These are phyloP conservation scores for Thelonectria blattea DNA, from an alignment of 2,329 filamentous ascomycete genomes.

Conservation along the genomic window DNA sequence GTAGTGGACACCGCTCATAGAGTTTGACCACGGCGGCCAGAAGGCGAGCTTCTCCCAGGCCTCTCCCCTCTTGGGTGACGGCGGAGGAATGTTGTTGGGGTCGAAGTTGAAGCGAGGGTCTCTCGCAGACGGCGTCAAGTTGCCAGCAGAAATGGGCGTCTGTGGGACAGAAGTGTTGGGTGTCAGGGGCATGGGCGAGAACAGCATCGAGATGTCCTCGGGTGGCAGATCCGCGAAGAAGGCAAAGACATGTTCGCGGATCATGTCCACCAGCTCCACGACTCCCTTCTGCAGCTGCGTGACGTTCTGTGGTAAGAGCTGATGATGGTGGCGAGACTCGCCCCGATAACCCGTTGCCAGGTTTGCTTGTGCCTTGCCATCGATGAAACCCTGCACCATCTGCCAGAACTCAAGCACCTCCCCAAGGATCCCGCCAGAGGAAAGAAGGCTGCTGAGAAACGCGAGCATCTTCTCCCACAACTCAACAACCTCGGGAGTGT, in stretches of 20 bases:
- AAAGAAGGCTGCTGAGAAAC: slow-evolving; percentile 77
- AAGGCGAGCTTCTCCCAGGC: slow-evolving; percentile 94
- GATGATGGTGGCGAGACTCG: slow-evolving; percentile 81
- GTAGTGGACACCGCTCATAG: slow-evolving; percentile 89
- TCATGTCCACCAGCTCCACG: slow-evolving; percentile 80
- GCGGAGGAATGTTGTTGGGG: slow-evolving; percentile 74
- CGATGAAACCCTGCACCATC: slow-evolving; percentile 86
- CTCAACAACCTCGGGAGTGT: slow-evolving; percentile 81
- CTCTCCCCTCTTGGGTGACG: slow-evolving; percentile 80
- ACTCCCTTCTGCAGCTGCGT: slow-evolving; percentile 77
- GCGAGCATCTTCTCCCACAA: slow-evolving; percentile 89
- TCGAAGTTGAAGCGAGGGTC: slow-evolving; percentile 84
- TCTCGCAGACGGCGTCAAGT: slow-evolving; percentile 61
- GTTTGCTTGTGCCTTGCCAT: slow-evolving; percentile 79
- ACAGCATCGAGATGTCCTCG: slow-evolving; percentile 86
- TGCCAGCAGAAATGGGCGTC: slow-evolving; percentile 41
- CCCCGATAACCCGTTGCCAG: slow-evolving; percentile 83
- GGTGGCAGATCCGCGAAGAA: slow-evolving; percentile 90
- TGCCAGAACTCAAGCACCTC: slow-evolving; percentile 96
- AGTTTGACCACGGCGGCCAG: slow-evolving; percentile 93
- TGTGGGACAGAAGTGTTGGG: slow-evolving; percentile 60
- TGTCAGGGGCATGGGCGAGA: slow-evolving; percentile 77
- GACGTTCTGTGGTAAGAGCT: slow-evolving; percentile 73
- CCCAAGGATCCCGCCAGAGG: slow-evolving; percentile 79
- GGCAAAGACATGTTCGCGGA: slow-evolving; percentile 78